Conservation (phyloP, 768 basidiomycete species). For the Lactifluus echinatus region DNA sequence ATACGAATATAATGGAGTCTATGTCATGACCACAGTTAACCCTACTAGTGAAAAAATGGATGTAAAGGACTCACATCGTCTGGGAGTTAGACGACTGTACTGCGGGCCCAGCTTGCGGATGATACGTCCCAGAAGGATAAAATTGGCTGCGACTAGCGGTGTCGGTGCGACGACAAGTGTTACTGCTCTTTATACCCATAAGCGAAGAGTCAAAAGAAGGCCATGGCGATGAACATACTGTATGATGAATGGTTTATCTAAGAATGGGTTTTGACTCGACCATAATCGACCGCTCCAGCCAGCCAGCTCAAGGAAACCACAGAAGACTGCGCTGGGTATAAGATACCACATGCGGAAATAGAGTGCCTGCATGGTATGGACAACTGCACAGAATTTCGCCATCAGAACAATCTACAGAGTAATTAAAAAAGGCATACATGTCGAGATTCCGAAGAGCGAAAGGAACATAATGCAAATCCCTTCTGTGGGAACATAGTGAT, state of each 20-base stretch:
- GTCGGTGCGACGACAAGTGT: slow-evolving; percentile 15
- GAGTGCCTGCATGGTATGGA: slow-evolving; percentile 18
- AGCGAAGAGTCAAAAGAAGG: neutral
- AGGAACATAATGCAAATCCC: slow-evolving; percentile 32
- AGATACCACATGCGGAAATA: slow-evolving; percentile 26
- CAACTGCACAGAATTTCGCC: neutral
- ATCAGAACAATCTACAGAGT: neutral
- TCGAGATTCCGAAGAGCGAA: slow-evolving; percentile 27
- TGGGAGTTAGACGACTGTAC: slow-evolving; percentile 15
- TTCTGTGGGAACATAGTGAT: slow-evolving; percentile 31
- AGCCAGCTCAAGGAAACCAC: slow-evolving; percentile 6
- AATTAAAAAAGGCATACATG: slow-evolving; percentile 21
- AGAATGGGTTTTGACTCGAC: slow-evolving; percentile 13
- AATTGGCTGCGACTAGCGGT: slow-evolving; percentile 18
- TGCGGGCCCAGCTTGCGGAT: slow-evolving; percentile 12
- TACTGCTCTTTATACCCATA: neutral
- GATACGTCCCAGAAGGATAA: slow-evolving; percentile 18
- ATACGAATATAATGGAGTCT: slow-evolving; percentile 14
- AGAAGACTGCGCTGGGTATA: slow-evolving; percentile 14
- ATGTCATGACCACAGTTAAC: neutral
- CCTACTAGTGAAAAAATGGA: neutral
- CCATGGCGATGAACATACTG: slow-evolving; percentile 5
- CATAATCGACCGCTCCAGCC: slow-evolving; percentile 18
- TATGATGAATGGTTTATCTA: slow-evolving; percentile 7
- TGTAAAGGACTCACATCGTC: slow-evolving; percentile 7